Evolutionary conservation across 73 alveolate genomes (phyloP).

Genomic region (Stentor coeruleus): DNA sequence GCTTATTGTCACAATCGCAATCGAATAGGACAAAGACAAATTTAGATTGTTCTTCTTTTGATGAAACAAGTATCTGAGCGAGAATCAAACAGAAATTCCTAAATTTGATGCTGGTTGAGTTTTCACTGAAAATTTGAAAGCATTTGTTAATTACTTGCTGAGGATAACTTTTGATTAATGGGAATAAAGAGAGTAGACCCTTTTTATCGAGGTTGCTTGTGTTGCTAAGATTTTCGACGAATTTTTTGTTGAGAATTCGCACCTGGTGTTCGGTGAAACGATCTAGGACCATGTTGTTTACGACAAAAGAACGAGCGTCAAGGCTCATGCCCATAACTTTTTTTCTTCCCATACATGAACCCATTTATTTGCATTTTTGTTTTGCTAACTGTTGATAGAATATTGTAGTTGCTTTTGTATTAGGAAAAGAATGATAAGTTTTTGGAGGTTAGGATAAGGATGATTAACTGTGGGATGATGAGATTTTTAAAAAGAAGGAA

Average conservation of each 20-base stretch:
- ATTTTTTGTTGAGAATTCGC: not conserved
- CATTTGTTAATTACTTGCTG: not conserved
- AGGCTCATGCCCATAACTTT: not conserved
- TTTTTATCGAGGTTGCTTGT: not conserved
- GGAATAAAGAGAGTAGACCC: not conserved
- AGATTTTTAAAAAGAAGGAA: no score
- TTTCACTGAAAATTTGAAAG: not conserved
- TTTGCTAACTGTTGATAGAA: no score
- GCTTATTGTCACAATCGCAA: not conserved
- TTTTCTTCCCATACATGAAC: not conserved
- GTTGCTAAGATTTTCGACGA: not conserved
- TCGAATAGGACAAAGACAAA: constrained; percentile 11
- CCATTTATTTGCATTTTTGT: no score
- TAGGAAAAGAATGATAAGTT: no score
- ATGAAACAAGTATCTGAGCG: not conserved
- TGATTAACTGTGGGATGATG: no score
- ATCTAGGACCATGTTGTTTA: not conserved
- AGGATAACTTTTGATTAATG: not conserved
- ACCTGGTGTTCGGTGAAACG: constrained; percentile 24
- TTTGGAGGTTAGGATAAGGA: no score
- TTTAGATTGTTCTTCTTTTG: constrained; percentile 21
- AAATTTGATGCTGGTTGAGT: not conserved
- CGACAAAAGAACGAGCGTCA: not conserved
- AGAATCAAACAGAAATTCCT: constrained; percentile 16
- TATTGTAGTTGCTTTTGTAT: not conserved